These are phyloP conservation scores for Eucalyptus guilfoylei DNA, from an alignment of 345 rosid genomes.

Conservation along the genomic window DNA sequence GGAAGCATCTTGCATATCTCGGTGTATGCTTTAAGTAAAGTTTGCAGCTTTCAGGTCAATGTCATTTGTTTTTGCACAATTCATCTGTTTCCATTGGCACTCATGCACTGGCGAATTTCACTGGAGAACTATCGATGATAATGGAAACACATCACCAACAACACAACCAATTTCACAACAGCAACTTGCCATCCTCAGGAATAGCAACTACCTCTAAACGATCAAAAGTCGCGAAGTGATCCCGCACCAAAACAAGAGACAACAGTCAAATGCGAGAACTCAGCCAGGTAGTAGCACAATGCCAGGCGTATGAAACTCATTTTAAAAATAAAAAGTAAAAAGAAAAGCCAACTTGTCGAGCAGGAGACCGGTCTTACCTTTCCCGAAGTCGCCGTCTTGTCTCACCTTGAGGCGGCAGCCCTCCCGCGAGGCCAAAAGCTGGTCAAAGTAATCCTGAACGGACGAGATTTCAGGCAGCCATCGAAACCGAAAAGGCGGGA, in stretches of 20 bases:
- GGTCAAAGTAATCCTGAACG: slow-evolving; percentile 61
- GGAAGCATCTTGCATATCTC: not conserved
- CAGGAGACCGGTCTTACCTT: slow-evolving; percentile 21
- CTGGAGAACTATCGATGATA: not conserved
- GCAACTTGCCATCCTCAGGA: not conserved
- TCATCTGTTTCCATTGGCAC: not conserved
- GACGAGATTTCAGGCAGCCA: not conserved
- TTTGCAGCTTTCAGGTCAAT: not conserved
- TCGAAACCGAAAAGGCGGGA: not conserved
- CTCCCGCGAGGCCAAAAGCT: slow-evolving; percentile 31
- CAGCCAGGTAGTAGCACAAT: not conserved
- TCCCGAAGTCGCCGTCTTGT: slow-evolving; percentile 27
- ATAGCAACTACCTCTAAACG: not conserved
- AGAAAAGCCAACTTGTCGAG: too few species aligned
- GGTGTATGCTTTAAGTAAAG: not conserved
- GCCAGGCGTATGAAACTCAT: not conserved
- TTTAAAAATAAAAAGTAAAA: too few species aligned
- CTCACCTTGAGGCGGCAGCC: slow-evolving; percentile 40
- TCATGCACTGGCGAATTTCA: not conserved
- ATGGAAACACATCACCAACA: not conserved
- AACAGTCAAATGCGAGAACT: not conserved
- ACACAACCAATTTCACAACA: not conserved
- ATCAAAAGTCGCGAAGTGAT: not conserved
- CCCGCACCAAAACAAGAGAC: not conserved
- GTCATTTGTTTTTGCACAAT: not conserved